phyloP scores from a whole-genome alignment of 2,329 filamentous ascomycete genomes.

The Aspergillus sp. region DNA sequence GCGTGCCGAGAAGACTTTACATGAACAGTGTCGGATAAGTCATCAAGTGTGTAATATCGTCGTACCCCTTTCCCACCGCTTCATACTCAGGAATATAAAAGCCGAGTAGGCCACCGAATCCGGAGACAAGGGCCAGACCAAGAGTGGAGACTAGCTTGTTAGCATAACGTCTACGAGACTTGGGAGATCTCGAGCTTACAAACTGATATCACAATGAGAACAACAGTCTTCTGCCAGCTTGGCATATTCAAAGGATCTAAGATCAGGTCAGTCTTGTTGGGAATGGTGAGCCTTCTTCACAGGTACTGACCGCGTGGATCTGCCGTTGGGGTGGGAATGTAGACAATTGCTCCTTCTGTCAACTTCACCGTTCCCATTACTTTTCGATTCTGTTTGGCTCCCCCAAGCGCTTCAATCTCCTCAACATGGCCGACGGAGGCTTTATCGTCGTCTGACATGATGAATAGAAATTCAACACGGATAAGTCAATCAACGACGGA shows the following conservation, averaged over 20 bases:
- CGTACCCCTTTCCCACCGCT: slow-evolving; percentile 36
- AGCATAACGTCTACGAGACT: not conserved
- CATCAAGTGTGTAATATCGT: slow-evolving; percentile 42
- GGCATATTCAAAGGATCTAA: slow-evolving; percentile 32
- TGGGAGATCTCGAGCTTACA: slow-evolving; percentile 17
- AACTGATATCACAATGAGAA: slow-evolving; percentile 28
- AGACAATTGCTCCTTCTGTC: slow-evolving; percentile 33
- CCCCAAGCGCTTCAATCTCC: slow-evolving; percentile 9
- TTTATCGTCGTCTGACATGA: slow-evolving; percentile 11
- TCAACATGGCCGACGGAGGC: slow-evolving; percentile 17
- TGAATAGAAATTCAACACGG: not conserved
- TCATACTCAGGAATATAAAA: slow-evolving; percentile 44
- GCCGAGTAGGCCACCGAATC: slow-evolving; percentile 42
- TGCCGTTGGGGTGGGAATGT: slow-evolving; percentile 35
- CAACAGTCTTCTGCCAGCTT: slow-evolving; percentile 26
- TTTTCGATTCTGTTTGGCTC: slow-evolving; percentile 2
- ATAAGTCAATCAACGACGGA: too few relatives aligned
- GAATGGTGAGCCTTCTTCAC: not conserved
- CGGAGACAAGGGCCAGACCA: slow-evolving; percentile 40
- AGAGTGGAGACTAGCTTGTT: slow-evolving; percentile 39
- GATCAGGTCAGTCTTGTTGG: not conserved
- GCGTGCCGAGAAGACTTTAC: slow-evolving; percentile 4
- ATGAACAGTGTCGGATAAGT: slow-evolving; percentile 33
- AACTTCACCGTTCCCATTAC: slow-evolving; percentile 29
- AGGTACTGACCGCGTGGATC: slow-evolving; percentile 28